Conservation (phyloP, 1,139 yeast species). For the Taiozyma sp. region DNA sequence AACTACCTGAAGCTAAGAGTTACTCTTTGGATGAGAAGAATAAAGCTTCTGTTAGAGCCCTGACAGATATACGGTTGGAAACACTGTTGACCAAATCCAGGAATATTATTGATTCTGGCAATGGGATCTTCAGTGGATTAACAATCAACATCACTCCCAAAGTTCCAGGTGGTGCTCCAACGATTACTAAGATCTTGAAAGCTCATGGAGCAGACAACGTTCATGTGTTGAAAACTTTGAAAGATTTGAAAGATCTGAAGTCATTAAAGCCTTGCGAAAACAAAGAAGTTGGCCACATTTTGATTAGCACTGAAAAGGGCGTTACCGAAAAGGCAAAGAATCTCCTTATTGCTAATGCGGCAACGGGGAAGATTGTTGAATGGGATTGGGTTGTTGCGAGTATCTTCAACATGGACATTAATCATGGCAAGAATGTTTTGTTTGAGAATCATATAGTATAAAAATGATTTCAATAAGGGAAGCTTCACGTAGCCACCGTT, state of each 20-base stretch:
- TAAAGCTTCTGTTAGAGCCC: constrained; percentile 25
- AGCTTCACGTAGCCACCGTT: no score
- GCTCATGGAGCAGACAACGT: constrained; percentile 58
- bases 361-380: constrained; percentile 36
- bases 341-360: constrained; percentile 24
- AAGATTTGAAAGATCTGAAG: constrained; percentile 22
- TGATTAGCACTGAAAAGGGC: constrained; percentile 32
- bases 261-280: constrained; percentile 9
- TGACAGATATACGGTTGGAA: constrained; percentile 21
- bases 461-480: neutral
- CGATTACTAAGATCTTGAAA: constrained; percentile 53
- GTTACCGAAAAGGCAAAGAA: constrained; percentile 37
- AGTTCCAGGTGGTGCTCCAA: constrained; percentile 62
- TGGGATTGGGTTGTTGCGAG: constrained; percentile 69
- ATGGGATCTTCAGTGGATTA: constrained; percentile 39
- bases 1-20: constrained; percentile 27
- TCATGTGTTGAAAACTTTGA: constrained; percentile 31
- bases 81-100: constrained; percentile 26
- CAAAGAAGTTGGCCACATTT: constrained; percentile 15
- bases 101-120: constrained; percentile 28
- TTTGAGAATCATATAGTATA: constrained; percentile 1
- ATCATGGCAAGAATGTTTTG: constrained; percentile 7
- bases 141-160: constrained; percentile 54
- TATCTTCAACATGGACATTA: constrained; percentile 41
- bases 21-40: constrained; percentile 30